phyloP scores from a whole-genome alignment of 768 basidiomycete genomes.

The Mycena pura region DNA sequence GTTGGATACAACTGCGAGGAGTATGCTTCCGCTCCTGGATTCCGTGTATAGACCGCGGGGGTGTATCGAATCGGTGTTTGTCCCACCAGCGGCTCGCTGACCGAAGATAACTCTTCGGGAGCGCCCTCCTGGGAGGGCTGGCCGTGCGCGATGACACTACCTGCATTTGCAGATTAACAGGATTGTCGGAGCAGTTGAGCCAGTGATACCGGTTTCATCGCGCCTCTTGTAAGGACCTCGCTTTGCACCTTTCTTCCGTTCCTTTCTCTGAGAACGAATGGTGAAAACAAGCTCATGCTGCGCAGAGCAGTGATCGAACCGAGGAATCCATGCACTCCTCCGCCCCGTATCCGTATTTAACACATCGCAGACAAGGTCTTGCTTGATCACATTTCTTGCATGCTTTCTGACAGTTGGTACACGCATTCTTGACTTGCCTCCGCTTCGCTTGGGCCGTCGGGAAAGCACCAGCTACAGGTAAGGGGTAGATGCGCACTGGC shows the following conservation, averaged over 20 bases:
- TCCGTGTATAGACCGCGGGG: constrained; percentile 6
- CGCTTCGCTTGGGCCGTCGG: constrained; percentile 54
- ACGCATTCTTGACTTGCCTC: constrained; percentile 89
- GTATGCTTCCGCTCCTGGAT: background rate
- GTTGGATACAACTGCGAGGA: constrained; percentile 3
- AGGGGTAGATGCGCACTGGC: constrained; percentile 76
- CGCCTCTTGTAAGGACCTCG: constrained; percentile 73
- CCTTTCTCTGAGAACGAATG: constrained; percentile 52
- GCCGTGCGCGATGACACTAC: background rate
- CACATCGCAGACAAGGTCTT: constrained; percentile 90
- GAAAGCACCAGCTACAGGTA: constrained; percentile 48
- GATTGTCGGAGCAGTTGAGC: background rate
- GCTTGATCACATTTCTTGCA: constrained; percentile 92
- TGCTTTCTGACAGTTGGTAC: constrained; percentile 89
- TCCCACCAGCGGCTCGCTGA: background rate
- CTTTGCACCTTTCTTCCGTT: constrained; percentile 70
- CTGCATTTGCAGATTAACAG: background rate
- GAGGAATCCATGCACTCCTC: constrained; percentile 89
- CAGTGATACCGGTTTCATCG: constrained; percentile 58
- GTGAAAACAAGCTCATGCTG: constrained; percentile 36
- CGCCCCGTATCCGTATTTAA: constrained; percentile 77
- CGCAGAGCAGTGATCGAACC: background rate
- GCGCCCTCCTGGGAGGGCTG: background rate
- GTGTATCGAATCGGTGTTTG: background rate
- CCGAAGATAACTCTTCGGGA: background rate